phyloP scores from a whole-genome alignment of 768 basidiomycete genomes.

The Leucocoprinus sp. region DNA sequence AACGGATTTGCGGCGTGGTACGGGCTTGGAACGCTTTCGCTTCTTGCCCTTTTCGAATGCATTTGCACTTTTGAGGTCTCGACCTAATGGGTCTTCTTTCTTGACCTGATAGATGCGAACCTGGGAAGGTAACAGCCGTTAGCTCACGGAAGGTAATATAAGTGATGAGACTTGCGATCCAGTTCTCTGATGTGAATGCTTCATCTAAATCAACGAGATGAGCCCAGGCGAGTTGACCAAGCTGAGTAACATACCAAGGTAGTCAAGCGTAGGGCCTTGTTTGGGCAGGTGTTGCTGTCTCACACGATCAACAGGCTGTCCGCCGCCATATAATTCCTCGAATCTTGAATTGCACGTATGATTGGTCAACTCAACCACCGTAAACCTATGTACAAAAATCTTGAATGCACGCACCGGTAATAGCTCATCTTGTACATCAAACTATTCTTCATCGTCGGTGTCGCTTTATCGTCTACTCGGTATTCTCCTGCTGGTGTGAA shows the following conservation, averaged over 20 bases:
- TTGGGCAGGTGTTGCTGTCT: constrained; percentile 78
- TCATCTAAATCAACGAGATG: constrained; percentile 53
- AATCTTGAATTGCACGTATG: constrained; percentile 43
- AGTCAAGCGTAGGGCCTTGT: constrained; percentile 75
- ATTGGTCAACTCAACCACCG: background rate
- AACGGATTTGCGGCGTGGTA: constrained; percentile 47
- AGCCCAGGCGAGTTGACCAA: background rate
- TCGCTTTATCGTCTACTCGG: constrained; percentile 79
- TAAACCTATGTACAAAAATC: background rate
- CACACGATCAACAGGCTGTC: constrained; percentile 75
- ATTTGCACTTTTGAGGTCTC: constrained; percentile 83
- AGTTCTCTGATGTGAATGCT: constrained; percentile 98
- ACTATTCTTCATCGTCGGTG: constrained; percentile 84
- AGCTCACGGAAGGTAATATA: background rate
- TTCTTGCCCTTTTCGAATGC: constrained; percentile 85
- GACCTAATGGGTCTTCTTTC: constrained; percentile 85
- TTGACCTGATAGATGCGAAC: constrained; percentile 93
- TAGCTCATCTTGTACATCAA: constrained; percentile 99
- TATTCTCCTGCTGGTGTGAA: constrained; percentile 93
- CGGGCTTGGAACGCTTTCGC: constrained; percentile 73
- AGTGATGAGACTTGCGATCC: constrained; percentile 65
- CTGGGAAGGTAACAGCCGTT: constrained; percentile 23
- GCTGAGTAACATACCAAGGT: constrained; percentile 54
- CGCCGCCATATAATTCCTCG: constrained; percentile 73
- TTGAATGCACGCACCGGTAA: constrained; percentile 58